Conservation (phyloP, 2,329 filamentous ascomycete species). For the Neonectria sp. region DNA sequence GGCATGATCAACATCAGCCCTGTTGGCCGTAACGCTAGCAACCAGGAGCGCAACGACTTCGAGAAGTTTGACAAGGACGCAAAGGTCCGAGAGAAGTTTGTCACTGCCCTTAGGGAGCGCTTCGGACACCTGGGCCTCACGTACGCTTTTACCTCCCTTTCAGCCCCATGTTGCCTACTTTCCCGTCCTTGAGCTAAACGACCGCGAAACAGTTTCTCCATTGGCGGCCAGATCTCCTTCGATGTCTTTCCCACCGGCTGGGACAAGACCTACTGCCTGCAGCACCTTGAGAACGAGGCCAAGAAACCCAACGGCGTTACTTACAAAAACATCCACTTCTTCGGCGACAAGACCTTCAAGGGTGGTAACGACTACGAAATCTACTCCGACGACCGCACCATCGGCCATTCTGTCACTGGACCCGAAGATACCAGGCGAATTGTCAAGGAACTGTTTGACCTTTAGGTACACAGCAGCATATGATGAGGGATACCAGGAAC, state of each 20-base stretch:
- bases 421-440: constrained; percentile 87
- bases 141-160: constrained; percentile 64
- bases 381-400: constrained; percentile 84
- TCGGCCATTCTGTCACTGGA: constrained; percentile 85
- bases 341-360: constrained; percentile 93
- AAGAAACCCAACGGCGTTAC: constrained; percentile 77
- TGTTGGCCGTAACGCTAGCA: constrained; percentile 87
- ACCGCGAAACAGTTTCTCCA: constrained; percentile 77
- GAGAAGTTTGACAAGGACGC: constrained; percentile 85
- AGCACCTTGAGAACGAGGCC: constrained; percentile 87
- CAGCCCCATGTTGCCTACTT: constrained; percentile 1
- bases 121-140: constrained; percentile 90
- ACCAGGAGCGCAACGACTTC: constrained; percentile 85
- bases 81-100: constrained; percentile 82
- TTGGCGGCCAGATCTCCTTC: constrained; percentile 98
- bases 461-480: constrained; percentile 58
- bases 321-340: constrained; percentile 96
- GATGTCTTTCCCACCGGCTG: constrained; percentile 97
- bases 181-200: constrained; percentile 23
- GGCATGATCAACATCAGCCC: constrained; percentile 92
- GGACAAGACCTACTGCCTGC: constrained; percentile 98
- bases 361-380: constrained; percentile 99
- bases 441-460: constrained; percentile 84
- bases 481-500: constrained; percentile 10
- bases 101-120: constrained; percentile 81